Evolutionary conservation across 164 flowering plant genomes (phyloP), one percentile per base, ranked within the genome.

Genomic region (Piper betle): DNA sequence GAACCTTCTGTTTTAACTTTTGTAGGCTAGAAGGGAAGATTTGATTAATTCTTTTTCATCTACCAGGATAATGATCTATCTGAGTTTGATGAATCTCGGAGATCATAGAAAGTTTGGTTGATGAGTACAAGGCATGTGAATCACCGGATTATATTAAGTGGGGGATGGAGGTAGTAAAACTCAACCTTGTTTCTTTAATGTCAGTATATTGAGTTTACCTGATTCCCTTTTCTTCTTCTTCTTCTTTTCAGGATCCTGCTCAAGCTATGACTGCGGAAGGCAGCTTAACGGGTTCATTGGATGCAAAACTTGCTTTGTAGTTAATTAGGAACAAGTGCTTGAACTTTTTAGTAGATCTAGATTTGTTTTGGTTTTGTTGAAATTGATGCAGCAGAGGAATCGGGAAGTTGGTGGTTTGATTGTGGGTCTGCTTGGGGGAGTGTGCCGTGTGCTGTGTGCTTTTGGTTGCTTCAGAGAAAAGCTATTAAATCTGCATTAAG

Each of bases 121-220:
- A 94, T 67, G 99, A 94, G 76, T 91, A 94, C 69, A 94, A 88
- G 74, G 99, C 99, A 9, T 94, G 99, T 64, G 99, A 94, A 64
- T 91, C 99, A 59, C 95, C 97, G 60, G 99, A 94, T 74, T 94
- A 91, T 68, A 91, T 88, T 68, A 94, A 94, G 75, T 94, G 99
- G 99, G 99, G 99, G 72, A 84, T 94, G 93, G 96, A 94, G 97
- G 99, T 91, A 74, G 55, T 19, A 65, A 13, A 25, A 2, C 38
- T 7, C 42, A 55, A 55, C 41, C 43, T 25, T 25, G 42, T 10
- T n/a, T 8, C 1, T 39, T 15, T 43, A 3, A 43, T 43, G 50
- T 15, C 6, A 43, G 1, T 43, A 10, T 3, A 43, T 43, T 6
- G 8, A 38, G 39, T 9, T 58, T 4, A 39, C 39, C 15, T 39